Evolutionary conservation across 495 filamentous ascomycete genomes (phyloP).

Genomic region (Bryoglossum gracile): DNA sequence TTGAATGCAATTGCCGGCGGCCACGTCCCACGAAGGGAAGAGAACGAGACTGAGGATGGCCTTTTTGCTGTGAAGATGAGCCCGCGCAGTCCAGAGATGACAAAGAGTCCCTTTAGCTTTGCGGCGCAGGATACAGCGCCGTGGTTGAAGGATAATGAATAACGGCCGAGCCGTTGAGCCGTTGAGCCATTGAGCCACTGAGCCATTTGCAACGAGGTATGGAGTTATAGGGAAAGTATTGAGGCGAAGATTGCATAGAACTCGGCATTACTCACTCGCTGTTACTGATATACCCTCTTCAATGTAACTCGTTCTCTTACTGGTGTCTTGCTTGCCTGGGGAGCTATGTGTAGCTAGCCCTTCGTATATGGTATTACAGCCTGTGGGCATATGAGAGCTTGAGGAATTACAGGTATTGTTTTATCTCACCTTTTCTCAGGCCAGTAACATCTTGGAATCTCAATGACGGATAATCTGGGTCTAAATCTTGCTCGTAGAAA

Average conservation of each 20-base stretch:
- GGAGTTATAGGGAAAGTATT: slow-evolving; percentile 7
- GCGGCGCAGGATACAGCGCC: slow-evolving; percentile 18
- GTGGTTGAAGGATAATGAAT: slow-evolving; percentile 20
- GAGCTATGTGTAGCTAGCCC: too few species aligned
- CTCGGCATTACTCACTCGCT: slow-evolving; percentile 11
- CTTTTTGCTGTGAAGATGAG: slow-evolving; percentile 76
- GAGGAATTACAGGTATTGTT: too few species aligned
- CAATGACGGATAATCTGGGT: too few species aligned
- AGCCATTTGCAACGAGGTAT: too few species aligned
- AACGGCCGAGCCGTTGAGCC: not conserved
- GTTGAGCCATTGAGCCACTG: too few species aligned
- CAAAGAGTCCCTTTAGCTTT: slow-evolving; percentile 62
- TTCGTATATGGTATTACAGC: too few species aligned
- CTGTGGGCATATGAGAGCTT: too few species aligned
- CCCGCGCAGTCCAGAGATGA: slow-evolving; percentile 71
- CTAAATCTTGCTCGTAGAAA: too few species aligned
- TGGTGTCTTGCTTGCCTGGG: not conserved
- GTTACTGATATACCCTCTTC: slow-evolving; percentile 11
- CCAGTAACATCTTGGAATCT: too few species aligned
- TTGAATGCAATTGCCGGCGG: slow-evolving; percentile 40
- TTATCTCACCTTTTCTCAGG: too few species aligned
- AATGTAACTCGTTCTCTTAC: not conserved
- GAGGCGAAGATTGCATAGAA: slow-evolving; percentile 1
- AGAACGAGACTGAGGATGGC: slow-evolving; percentile 56
- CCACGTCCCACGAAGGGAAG: slow-evolving; percentile 26